Conservation (phyloP, 192 early-diverging fungal genomes). For the Mortierella hygrophila region DNA sequence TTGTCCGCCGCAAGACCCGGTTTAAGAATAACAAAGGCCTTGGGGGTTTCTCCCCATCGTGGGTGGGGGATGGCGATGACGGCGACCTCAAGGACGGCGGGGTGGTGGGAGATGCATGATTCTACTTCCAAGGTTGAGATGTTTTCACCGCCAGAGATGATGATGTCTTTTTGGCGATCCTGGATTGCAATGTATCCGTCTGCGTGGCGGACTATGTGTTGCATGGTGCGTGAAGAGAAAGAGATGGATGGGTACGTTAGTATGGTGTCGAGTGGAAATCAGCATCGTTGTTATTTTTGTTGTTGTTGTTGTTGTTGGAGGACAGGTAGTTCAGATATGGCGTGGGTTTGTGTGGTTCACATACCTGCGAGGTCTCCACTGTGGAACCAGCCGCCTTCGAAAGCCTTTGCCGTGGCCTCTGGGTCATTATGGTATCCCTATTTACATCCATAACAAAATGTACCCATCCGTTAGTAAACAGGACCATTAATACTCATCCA, state of each 20-base stretch:
- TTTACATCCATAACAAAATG: not conserved
- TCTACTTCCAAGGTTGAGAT: conserved; percentile 71
- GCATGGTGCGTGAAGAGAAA: too few relatives aligned
- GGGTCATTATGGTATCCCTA: conserved; percentile 61
- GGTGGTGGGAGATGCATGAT: conserved; percentile 60
- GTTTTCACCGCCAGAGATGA: conserved; percentile 75
- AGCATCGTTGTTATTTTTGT: not conserved
- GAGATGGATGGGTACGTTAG: not conserved
- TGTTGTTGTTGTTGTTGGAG: too few relatives aligned
- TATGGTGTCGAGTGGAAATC: too few relatives aligned
- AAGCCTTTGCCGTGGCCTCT: conserved; percentile 68
- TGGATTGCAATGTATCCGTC: conserved; percentile 72
- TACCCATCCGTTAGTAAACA: too few relatives aligned
- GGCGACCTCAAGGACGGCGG: conserved; percentile 66
- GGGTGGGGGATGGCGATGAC: conserved; percentile 69
- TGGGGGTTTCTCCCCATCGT: conserved; percentile 73
- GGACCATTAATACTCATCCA: too few relatives aligned
- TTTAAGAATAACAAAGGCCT: conserved; percentile 67
- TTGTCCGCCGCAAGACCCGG: conserved; percentile 30
- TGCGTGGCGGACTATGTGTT: conserved; percentile 58
- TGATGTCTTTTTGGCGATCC: conserved; percentile 73
- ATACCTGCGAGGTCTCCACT: conserved; percentile 69
- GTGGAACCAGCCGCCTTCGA: conserved; percentile 67
- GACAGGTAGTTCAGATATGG: too few relatives aligned
- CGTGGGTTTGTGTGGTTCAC: not conserved